phyloP scores from a whole-genome alignment of 2,329 filamentous ascomycete genomes.

The Xylariaceae sp. region DNA sequence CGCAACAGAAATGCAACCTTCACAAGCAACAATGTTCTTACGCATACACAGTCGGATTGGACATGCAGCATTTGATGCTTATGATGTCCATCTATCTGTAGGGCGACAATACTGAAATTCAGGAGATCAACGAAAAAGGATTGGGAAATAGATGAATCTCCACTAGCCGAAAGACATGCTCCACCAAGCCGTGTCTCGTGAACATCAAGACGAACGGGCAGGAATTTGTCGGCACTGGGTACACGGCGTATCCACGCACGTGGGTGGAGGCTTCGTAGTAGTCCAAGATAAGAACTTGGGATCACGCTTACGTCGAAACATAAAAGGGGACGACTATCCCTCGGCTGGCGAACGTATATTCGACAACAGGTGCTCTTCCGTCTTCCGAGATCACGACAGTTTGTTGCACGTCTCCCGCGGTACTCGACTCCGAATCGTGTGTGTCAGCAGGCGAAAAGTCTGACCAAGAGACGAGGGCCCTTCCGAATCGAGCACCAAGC shows the following conservation, averaged over 20 bases:
- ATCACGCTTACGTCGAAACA: conserved; percentile 7
- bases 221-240: no score
- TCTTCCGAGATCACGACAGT: conserved; percentile 5
- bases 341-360: neutral
- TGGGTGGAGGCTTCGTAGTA: conserved; percentile 9
- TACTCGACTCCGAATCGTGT: no score
- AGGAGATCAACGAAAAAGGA: neutral
- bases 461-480: neutral
- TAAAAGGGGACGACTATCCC: conserved; percentile 18
- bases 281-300: conserved; percentile 1
- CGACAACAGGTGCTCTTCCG: neutral
- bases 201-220: neutral
- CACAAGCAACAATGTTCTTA: no score
- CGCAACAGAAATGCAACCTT: no score
- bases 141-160: neutral
- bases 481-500: no score
- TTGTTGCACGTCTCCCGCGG: neutral
- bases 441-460: conserved; percentile 4
- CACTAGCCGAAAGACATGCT: conserved; percentile 9
- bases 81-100: no score
- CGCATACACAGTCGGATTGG: no score
- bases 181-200: conserved; percentile 12
- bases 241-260: neutral
- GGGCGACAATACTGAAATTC: no score
- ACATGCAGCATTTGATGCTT: no score